phyloP scores from a whole-genome alignment of 805 yeast genomes.

The Starmerella bombi region DNA sequence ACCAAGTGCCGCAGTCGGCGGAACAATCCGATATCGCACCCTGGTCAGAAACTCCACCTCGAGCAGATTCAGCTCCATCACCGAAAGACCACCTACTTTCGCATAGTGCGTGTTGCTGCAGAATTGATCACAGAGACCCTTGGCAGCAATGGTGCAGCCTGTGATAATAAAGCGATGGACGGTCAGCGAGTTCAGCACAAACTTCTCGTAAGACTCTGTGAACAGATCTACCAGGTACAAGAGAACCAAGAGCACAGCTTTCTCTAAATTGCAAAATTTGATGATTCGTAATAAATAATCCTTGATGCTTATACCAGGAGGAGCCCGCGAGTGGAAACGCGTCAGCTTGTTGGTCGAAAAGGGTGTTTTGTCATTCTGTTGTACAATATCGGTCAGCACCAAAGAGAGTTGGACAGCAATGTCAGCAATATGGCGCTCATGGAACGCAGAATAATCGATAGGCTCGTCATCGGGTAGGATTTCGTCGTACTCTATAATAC shows the following conservation, averaged over 20 bases:
- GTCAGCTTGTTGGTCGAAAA: conserved; percentile 40
- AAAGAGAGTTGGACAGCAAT: conserved; percentile 59
- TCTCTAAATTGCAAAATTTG: conserved; percentile 73
- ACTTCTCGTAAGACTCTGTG: conserved; percentile 60
- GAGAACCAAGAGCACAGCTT: conserved; percentile 64
- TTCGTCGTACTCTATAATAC: not conserved
- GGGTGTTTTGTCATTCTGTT: conserved; percentile 50
- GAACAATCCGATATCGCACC: conserved; percentile 67
- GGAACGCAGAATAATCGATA: conserved; percentile 29
- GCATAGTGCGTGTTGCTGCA: conserved; percentile 91
- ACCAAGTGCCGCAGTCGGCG: conserved; percentile 28
- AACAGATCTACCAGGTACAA: conserved; percentile 85
- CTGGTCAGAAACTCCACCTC: conserved; percentile 77
- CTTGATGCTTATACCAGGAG: conserved; percentile 72
- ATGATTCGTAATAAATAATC: conserved; percentile 66
- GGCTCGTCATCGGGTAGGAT: not conserved
- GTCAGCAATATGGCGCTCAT: conserved; percentile 56
- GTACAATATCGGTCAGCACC: conserved; percentile 64
- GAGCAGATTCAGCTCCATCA: conserved; percentile 61
- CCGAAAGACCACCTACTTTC: conserved; percentile 66
- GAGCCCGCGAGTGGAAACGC: conserved; percentile 84
- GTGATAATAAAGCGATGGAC: conserved; percentile 85
- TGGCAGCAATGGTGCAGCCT: conserved; percentile 81
- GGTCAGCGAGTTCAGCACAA: conserved; percentile 78
- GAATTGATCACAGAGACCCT: conserved; percentile 62